Percentiles rank a stretch among this genome's conserved stretches.
These are phyloP conservation scores for Saxophila tyrrhenica DNA, from an alignment of 495 filamentous ascomycete genomes.

Conservation along the genomic window DNA sequence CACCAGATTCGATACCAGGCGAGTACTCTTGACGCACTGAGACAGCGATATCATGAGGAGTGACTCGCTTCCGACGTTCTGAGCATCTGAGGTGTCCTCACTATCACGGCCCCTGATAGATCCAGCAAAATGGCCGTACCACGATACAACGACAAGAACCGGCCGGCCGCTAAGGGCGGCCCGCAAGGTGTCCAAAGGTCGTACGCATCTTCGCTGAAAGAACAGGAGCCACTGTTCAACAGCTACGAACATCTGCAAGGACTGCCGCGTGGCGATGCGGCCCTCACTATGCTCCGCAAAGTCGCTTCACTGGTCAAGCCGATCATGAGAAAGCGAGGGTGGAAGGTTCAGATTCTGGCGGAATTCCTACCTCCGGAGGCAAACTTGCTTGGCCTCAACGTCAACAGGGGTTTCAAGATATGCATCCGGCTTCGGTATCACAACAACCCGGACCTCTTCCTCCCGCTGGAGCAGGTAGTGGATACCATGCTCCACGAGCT, in stretches of 20 bases:
- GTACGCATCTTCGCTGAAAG: conserved; percentile 22
- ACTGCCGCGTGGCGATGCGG: conserved; percentile 62
- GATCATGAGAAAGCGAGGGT: conserved; percentile 77
- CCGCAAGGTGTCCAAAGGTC: conserved; percentile 17
- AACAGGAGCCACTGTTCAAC: conserved; percentile 53
- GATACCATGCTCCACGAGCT: conserved; percentile 97
- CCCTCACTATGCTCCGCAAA: conserved; percentile 69
- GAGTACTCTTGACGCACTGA: too few relatives aligned
- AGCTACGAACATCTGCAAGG: conserved; percentile 70
- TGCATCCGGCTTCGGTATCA: conserved; percentile 74
- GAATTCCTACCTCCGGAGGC: conserved; percentile 73
- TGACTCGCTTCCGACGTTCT: too few relatives aligned
- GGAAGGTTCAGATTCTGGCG: conserved; percentile 66
- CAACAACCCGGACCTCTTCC: conserved; percentile 62
- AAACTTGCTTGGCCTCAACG: conserved; percentile 72
- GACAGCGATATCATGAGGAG: too few relatives aligned
- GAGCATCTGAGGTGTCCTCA: too few relatives aligned
- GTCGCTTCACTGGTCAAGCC: conserved; percentile 87
- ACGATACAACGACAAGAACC: conserved; percentile 5
- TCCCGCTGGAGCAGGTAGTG: conserved; percentile 65
- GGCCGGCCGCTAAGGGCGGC: conserved; percentile 9
- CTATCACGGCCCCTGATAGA: too few relatives aligned
- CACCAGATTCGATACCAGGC: too few relatives aligned
- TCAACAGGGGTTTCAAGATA: conserved; percentile 64
- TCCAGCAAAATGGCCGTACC: too few relatives aligned